phyloP scores from a whole-genome alignment of 257 asterid genomes.

The Fraxinus americana region DNA sequence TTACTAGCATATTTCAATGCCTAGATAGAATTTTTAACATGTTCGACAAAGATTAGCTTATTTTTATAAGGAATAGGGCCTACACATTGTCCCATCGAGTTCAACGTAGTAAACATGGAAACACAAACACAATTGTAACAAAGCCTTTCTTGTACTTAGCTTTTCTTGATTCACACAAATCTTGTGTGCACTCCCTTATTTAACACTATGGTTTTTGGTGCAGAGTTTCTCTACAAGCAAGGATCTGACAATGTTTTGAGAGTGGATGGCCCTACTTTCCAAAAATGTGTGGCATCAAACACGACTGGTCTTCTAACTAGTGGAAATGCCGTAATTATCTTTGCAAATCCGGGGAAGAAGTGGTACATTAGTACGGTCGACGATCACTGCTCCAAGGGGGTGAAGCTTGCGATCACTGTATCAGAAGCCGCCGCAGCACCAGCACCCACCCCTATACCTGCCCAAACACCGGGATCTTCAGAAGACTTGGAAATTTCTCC shows the following conservation, averaged over 20 bases:
- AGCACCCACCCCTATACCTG: slow-evolving; percentile 8
- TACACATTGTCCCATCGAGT: too few species aligned
- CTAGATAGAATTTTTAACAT: too few species aligned
- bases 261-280: slow-evolving; percentile 28
- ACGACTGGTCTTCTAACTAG: not conserved
- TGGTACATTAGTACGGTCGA: slow-evolving; percentile 45
- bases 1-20: too few species aligned
- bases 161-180: too few species aligned
- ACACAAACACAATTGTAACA: too few species aligned
- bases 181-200: not conserved
- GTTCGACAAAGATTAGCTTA: too few species aligned
- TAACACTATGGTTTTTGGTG: not conserved
- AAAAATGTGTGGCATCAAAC: slow-evolving; percentile 21
- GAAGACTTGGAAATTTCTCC: not conserved
- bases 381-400: slow-evolving; percentile 32
- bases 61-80: too few species aligned
- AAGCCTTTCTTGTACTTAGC: too few species aligned
- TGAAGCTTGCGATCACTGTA: slow-evolving; percentile 38
- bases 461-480: not conserved
- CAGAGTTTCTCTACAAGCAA: slow-evolving; percentile 40
- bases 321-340: slow-evolving; percentile 32
- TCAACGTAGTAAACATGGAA: too few species aligned
- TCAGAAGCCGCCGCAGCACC: not conserved
- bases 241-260: slow-evolving; percentile 40
- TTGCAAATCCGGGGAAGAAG: slow-evolving; percentile 31